Evolutionary conservation across 2,329 filamentous ascomycete species (phyloP), one percentile per base, ranked within the genome.

Genomic region (Epichloe elymi): DNA sequence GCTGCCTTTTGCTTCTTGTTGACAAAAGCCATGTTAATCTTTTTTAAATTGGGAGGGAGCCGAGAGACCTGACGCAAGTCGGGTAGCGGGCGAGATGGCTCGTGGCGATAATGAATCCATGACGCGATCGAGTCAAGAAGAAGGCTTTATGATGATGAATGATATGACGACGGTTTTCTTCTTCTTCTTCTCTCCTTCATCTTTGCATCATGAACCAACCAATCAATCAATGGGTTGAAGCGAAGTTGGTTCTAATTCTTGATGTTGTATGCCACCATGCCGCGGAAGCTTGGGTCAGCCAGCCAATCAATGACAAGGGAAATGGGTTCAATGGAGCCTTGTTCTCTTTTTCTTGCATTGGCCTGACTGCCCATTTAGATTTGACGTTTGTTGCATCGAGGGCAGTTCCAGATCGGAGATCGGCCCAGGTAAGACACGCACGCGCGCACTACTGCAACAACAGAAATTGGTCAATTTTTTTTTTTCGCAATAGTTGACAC

Each of bases 61-160:
- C 2, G 44, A 20, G 37, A 42, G 49, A 40, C 14, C 37, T n/a
- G 49, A 47, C 43, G 37, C 49, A n/a, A 46, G 49, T 42, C 46
- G 42, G 49, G 26, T 30, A 14, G 15, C 14, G 10, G 36, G 20
- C 10, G 39, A 26, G 33, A 26, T 44, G 17, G 17, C 2, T 23
- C 8, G 40, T 17, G 37, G 37, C 30, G 26, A 37, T 35, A 11
- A 50, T 35, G 48, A 45, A 20, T 36, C 36, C 15, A 51, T 51
- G 50, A 45, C 26, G 45, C 45, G 39, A 48, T 46, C 15, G 15
- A 44, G 11, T 48, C 5, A 42, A 51, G 40, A 39, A 19, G 19
- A 19, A 19, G 19, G 12, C 10, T 50, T 30, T 38, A 48, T 51
- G 48, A 49, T 44, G 43, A 51, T 48, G 39, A 51, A 48, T 30